Percentiles rank a stretch among this genome's conserved stretches.
Evolutionary conservation across 352 stramenopile species (phyloP).

Genomic region (Globisporangium alternatum): DNA sequence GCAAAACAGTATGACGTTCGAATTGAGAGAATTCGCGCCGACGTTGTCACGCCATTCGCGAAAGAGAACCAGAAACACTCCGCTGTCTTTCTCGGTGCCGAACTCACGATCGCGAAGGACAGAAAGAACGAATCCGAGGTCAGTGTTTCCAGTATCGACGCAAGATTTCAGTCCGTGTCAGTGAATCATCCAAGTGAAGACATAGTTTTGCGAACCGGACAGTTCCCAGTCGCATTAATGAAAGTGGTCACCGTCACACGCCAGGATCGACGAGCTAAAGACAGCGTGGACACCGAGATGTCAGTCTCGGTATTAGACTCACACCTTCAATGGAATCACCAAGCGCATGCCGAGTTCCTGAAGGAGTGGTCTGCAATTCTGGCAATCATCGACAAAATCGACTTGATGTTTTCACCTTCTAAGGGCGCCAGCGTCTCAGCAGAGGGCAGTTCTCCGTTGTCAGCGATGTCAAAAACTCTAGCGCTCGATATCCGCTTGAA

Average conservation of each 20-base stretch:
- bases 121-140: not conserved
- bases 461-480: slow-evolving; percentile 20
- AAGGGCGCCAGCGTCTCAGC: not conserved
- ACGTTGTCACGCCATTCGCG: slow-evolving; percentile 6
- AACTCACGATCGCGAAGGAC: slow-evolving; percentile 12
- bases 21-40: slow-evolving; percentile 5
- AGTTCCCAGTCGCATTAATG: slow-evolving; percentile 14
- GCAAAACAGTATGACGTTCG: slow-evolving; percentile 9
- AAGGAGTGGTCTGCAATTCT: slow-evolving; percentile 26
- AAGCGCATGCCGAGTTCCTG: slow-evolving; percentile 28
- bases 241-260: slow-evolving; percentile 25
- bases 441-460: not conserved
- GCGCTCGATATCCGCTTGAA: slow-evolving; percentile 26
- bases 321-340: slow-evolving; percentile 34
- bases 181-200: slow-evolving; percentile 17
- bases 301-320: slow-evolving; percentile 25
- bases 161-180: slow-evolving; percentile 12
- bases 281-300: slow-evolving; percentile 29
- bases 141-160: not conserved
- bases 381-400: slow-evolving; percentile 31
- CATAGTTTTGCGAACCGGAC: not conserved
- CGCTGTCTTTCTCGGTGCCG: slow-evolving; percentile 15
- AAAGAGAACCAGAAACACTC: slow-evolving; percentile 6
- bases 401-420: slow-evolving; percentile 33
- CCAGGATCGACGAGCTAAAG: slow-evolving; percentile 20